These are phyloP conservation scores for Lasiosphaeriaceae sp. DNA, from an alignment of 495 filamentous ascomycete species.

Conservation along the genomic window DNA sequence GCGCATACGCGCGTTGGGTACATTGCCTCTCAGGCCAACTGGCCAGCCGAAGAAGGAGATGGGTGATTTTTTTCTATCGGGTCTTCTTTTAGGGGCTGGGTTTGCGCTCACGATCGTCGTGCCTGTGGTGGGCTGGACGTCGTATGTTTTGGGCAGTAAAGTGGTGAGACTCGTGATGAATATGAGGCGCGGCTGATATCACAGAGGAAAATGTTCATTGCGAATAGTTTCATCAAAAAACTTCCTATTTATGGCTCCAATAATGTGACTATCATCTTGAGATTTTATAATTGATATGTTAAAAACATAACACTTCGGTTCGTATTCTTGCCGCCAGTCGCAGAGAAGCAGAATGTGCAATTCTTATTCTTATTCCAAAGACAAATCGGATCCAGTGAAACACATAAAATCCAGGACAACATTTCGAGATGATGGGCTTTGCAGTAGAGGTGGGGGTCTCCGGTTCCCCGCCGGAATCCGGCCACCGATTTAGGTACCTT, in stretches of 20 bases:
- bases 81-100: slow-evolving; percentile 38
- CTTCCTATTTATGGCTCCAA: too few relatives aligned
- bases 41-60: slow-evolving; percentile 31
- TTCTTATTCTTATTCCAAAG: too few relatives aligned
- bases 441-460: not conserved
- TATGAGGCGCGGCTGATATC: not conserved
- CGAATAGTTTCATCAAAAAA: too few relatives aligned
- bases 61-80: slow-evolving; percentile 53
- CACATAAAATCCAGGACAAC: not conserved
- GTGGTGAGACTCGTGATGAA: slow-evolving; percentile 4
- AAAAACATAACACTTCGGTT: too few relatives aligned
- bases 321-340: too few relatives aligned
- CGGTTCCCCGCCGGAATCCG: too few relatives aligned
- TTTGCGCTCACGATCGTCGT: slow-evolving; percentile 11
- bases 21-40: not conserved
- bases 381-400: too few relatives aligned
- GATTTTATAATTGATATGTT: too few relatives aligned
- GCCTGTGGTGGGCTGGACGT: slow-evolving; percentile 5
- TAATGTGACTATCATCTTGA: too few relatives aligned
- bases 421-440: not conserved
- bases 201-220: too few relatives aligned
- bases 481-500: not conserved
- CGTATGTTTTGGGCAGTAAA: slow-evolving; percentile 9
- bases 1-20: not conserved
- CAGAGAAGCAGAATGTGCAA: too few relatives aligned